A percentile compares a stretch with the other conserved stretches of the same genome.
Conservation (phyloP, 2,329 filamentous ascomycete species). For the Acrodontium crateriforme region DNA sequence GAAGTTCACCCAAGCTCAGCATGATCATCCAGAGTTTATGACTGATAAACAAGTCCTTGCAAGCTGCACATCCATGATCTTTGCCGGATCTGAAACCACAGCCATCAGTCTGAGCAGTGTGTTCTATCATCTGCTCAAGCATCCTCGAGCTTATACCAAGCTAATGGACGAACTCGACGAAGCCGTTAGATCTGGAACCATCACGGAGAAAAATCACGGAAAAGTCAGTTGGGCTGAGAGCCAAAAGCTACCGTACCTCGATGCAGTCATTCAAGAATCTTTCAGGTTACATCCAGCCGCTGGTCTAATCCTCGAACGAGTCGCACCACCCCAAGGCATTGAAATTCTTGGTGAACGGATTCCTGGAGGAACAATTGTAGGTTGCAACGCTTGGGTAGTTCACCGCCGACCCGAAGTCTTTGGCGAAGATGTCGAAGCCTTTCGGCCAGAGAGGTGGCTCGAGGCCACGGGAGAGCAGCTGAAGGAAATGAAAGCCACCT, state of each 20-base stretch:
- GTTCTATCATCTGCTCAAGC: slow-evolving; percentile 60
- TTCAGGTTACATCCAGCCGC: slow-evolving; percentile 64
- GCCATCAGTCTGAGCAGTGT: slow-evolving; percentile 58
- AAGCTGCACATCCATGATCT: slow-evolving; percentile 56
- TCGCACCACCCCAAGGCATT: slow-evolving; percentile 51
- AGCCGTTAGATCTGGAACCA: slow-evolving; percentile 38
- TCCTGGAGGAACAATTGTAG: slow-evolving; percentile 58
- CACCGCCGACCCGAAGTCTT: slow-evolving; percentile 56
- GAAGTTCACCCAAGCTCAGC: slow-evolving; percentile 57
- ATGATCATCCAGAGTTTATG: slow-evolving; percentile 58
- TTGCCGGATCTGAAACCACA: slow-evolving; percentile 68
- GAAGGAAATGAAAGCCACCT: slow-evolving; percentile 53
- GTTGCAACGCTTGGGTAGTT: slow-evolving; percentile 62
- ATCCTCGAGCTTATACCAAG: slow-evolving; percentile 40
- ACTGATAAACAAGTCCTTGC: slow-evolving; percentile 54
- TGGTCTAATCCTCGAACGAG: slow-evolving; percentile 57
- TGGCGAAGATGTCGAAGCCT: slow-evolving; percentile 51
- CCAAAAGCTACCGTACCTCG: slow-evolving; percentile 59
- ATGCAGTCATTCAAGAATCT: slow-evolving; percentile 64
- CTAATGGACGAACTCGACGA: slow-evolving; percentile 50
- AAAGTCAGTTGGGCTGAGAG: slow-evolving; percentile 56
- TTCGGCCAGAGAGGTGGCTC: slow-evolving; percentile 54
- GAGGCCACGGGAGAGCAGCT: slow-evolving; percentile 41
- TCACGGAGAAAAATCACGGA: slow-evolving; percentile 33
- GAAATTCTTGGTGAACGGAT: slow-evolving; percentile 50